These are phyloP conservation scores for Luvunga scandens DNA, from an alignment of 345 rosid species.

Conservation along the genomic window DNA sequence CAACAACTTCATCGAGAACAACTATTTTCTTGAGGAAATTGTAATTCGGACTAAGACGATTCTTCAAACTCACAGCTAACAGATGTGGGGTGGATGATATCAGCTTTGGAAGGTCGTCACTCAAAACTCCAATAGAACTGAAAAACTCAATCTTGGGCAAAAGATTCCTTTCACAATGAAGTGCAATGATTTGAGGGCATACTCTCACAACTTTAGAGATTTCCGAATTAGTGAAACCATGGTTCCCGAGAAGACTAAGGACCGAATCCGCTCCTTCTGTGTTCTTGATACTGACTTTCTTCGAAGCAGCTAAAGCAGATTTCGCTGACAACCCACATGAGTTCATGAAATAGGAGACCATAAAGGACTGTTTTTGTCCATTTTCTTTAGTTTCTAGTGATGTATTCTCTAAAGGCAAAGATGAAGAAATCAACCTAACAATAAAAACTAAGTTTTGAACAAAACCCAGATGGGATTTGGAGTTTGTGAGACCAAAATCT, in stretches of 20 bases:
- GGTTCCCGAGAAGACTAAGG: conserved; percentile 2
- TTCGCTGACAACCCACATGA: conserved; percentile 10
- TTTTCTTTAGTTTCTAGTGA: neutral
- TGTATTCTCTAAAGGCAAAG: neutral
- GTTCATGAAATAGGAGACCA: neutral
- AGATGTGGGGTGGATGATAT: neutral
- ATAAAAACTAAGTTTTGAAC: neutral
- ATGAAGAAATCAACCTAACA: neutral
- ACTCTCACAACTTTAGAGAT: neutral
- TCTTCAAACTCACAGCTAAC: conserved; percentile 3
- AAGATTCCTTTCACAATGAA: neutral
- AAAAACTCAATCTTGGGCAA: conserved; percentile 25
- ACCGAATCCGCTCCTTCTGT: neutral
- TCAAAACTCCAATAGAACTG: conserved; percentile 13
- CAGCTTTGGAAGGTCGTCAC: conserved; percentile 5
- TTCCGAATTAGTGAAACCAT: conserved; percentile 14
- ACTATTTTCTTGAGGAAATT: conserved; percentile 4
- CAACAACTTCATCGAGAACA: neutral
- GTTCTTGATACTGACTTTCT: neutral
- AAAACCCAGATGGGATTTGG: neutral
- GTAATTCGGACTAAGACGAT: conserved; percentile 10
- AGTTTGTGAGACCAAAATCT: neutral
- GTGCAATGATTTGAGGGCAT: neutral
- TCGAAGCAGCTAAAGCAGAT: conserved; percentile 13
- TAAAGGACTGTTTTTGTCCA: neutral